Base-by-base conservation (phyloP, 805 yeast species). In the Pichia insulana region DNA sequence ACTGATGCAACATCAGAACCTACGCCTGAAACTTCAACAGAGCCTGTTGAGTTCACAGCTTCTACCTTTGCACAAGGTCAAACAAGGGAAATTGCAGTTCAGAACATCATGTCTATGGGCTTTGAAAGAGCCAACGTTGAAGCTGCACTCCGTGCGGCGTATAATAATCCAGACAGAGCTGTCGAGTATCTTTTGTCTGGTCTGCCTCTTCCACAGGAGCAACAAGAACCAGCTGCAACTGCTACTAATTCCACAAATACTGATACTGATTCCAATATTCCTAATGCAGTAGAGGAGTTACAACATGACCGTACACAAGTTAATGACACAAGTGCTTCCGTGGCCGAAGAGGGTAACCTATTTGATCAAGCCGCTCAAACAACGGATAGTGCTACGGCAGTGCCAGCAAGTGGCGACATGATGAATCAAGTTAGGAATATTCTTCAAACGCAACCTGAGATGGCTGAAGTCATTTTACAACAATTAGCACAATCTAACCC, bases 81-180 rank as follows among this genome's bases (percentile, higher is more conserved):
- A 32, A 80, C 80, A 46, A 75, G 96, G 52, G 87, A 84, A 54
- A 75, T 80, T 26, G 85, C 94, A 28, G 75, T 90, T 44, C 72
- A 70, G 45, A 82, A 82, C 58, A 88, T 92, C 61, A 76, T 88
- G 79, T 97, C 86, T 52, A 88, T 92, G 97, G 98, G 98, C 8
- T 92, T 88, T 58, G 86, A 83, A 40, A 78, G 95, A 53, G 73
- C 77, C 15, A 85, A 86, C 58, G 96, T 87, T 20, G 94, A 86
- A 64, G 75, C 78, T 36, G 98, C 98, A 0, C 68, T 92, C 59
- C 78, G 94, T 53, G 95, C 96, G 13, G 97, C 98, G 1, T 92
- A 79, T 68, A 90, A 90, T 66, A 89, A 92, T 64, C 97, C 98
- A 17, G 97, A 90, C 60, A 79, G 98, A 55, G 98, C 98, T 0